Conservation (phyloP, 2,329 filamentous ascomycete genomes). For the Fusarium sp. region DNA sequence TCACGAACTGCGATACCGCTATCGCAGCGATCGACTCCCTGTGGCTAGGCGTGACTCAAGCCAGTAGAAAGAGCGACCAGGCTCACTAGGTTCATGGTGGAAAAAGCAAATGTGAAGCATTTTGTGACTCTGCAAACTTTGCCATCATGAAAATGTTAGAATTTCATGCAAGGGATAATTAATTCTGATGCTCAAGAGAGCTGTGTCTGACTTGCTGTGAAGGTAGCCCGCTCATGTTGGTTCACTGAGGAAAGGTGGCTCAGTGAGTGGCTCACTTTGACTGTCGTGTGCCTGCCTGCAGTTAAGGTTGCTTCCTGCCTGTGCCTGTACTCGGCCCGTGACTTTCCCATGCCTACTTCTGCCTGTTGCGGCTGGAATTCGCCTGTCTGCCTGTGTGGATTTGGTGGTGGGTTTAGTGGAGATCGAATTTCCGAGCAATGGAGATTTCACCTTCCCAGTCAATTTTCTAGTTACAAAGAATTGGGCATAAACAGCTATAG, state of each 20-base stretch:
- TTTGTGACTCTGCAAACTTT: neutral
- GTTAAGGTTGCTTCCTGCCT: neutral
- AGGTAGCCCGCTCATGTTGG: neutral
- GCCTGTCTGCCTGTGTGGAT: neutral
- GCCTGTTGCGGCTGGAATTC: slow-evolving; percentile 1
- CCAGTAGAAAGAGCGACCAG: neutral
- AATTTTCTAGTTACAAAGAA: neutral
- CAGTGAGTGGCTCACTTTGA: neutral
- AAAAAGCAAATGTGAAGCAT: neutral
- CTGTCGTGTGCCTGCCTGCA: slow-evolving; percentile 1
- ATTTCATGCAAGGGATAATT: neutral
- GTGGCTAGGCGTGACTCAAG: slow-evolving; percentile 17
- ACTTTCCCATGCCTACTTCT: slow-evolving; percentile 1
- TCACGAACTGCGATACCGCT: slow-evolving; percentile 34
- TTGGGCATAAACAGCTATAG: neutral
- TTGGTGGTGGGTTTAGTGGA: neutral
- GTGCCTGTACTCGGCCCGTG: neutral
- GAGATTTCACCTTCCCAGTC: neutral
- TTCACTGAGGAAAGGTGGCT: neutral
- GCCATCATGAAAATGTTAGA: neutral
- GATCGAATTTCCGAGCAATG: neutral
- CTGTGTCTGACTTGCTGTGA: neutral
- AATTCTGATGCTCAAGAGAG: neutral
- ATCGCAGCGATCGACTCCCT: slow-evolving; percentile 29
- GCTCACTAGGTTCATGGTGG: neutral